Conservation (phyloP, 2,329 filamentous ascomycete genomes). For the Fusarium succisae region DNA sequence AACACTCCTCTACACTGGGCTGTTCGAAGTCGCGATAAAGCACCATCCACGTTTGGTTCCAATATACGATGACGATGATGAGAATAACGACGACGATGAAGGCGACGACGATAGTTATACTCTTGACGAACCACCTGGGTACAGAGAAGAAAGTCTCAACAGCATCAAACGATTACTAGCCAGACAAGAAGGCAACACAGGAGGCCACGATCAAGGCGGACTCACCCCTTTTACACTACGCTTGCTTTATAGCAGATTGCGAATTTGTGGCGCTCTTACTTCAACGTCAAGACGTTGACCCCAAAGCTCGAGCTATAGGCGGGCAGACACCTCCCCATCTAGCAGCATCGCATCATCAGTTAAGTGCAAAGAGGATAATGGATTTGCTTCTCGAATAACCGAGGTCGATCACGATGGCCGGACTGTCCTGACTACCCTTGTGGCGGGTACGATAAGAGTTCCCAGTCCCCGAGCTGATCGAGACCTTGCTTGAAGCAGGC, state of each 20-base stretch:
- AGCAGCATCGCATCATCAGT: neutral
- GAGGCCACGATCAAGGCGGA: neutral
- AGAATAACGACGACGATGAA: neutral
- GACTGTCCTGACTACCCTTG: slow-evolving; percentile 5
- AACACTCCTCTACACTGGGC: slow-evolving; percentile 6
- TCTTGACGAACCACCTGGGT: neutral
- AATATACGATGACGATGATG: neutral
- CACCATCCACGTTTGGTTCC: neutral
- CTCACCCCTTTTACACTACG: neutral
- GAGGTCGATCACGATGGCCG: neutral
- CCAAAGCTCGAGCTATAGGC: neutral
- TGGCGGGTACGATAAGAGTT: neutral
- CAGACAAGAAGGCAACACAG: neutral
- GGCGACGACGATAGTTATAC: neutral
- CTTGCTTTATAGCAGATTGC: neutral
- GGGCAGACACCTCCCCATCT: slow-evolving; percentile 14
- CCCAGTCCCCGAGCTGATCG: neutral
- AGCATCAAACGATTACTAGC: slow-evolving; percentile 4
- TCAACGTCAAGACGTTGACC: neutral
- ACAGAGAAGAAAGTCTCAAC: neutral
- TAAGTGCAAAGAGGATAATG: neutral
- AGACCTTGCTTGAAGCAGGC: neutral
- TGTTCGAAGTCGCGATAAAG: neutral
- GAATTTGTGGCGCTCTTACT: slow-evolving; percentile 1
- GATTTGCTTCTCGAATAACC: neutral